Base-by-base conservation (phyloP, 139 green algal genomes). In the Chlamydomonas incerta region DNA sequence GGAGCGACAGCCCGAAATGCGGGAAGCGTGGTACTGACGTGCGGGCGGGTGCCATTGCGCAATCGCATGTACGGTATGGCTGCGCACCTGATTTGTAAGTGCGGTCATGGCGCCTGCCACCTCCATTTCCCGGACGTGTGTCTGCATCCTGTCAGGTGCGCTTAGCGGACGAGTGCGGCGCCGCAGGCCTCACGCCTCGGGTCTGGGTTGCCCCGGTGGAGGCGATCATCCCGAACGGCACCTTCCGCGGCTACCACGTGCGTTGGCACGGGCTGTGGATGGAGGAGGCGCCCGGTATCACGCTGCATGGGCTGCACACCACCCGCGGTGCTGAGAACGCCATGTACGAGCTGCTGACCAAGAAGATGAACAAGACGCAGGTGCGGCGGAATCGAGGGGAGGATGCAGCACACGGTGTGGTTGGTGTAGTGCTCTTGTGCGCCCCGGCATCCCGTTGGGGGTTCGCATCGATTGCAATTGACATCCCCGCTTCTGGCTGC, bases 201-300 rank as follows among this genome's bases (percentile, higher is more conserved):
- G 79, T 85, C 46, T 85, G 79, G 79, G 62, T 85, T 1, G 79
- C 79, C 23, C 79, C 79, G 21, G 47, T 85, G 24, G 68, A 75
- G 47, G 79, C 79, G 1, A 72, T 85, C 47, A 67, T 85, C 31
- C 79, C 79, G 31, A 75, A 85, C 66, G 79, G 79, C 66, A 67
- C 79, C 47, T 72, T 50, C 47, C 8, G 0, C 18, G 79, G 79
- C 65, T 85, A 85, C 47, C 79, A 85, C 79, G 66, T 85, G 47
- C 65, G 79, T 24, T 85, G 79, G 66, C 50, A 85, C 47, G 79
- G 79, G 14, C 46, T 85, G n/a, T 85, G 79, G 79, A 85, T 85
- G 79, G 79, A 85, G 79, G 79, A 85, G 79, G 79, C 79, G 11
- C 66, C 79, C 21, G 79, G 79, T 50, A 75, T 85, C 65, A 85